These are phyloP conservation scores for Cyberlindnera meyerae DNA, from an alignment of 805 yeast species.

Conservation along the genomic window DNA sequence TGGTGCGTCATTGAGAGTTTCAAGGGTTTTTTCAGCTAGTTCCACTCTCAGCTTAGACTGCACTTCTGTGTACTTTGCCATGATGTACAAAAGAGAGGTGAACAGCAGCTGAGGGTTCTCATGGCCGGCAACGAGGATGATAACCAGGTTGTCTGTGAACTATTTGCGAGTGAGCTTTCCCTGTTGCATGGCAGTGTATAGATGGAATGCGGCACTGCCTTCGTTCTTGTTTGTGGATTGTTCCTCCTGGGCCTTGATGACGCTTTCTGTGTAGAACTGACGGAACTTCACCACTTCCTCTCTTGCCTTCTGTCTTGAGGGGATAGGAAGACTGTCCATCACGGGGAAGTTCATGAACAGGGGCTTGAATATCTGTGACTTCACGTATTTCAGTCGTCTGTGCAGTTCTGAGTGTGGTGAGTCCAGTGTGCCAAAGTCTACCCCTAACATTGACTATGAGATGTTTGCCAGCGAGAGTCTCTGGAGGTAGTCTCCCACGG, in stretches of 20 bases:
- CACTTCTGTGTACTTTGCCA: conserved; percentile 37
- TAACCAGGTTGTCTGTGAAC: conserved; percentile 48
- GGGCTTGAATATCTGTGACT: conserved; percentile 51
- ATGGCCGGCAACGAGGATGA: conserved; percentile 57
- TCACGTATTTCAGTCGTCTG: conserved; percentile 37
- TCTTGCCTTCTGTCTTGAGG: conserved; percentile 41
- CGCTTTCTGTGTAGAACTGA: conserved; percentile 29
- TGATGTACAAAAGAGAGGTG: conserved; percentile 40
- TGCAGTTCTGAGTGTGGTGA: conserved; percentile 31
- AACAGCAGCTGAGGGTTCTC: conserved; percentile 55
- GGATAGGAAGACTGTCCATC: conserved; percentile 45
- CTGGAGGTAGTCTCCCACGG: conserved; percentile 41
- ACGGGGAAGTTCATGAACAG: conserved; percentile 51
- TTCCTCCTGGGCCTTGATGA: conserved; percentile 30
- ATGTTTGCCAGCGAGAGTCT: conserved; percentile 44
- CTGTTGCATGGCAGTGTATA: conserved; percentile 35
- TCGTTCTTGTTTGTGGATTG: conserved; percentile 23
- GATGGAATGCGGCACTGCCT: conserved; percentile 36
- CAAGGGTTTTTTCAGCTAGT: conserved; percentile 3
- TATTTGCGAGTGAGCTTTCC: conserved; percentile 40
- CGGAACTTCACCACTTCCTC: conserved; percentile 40
- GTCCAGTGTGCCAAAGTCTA: conserved; percentile 38
- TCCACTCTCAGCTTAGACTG: conserved; percentile 32
- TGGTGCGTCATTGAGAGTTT: conserved; percentile 20
- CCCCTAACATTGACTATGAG: conserved; percentile 45